Percentiles rank a stretch among this genome's conserved stretches.
phyloP scores from a whole-genome alignment of 345 rosid species.

The Populus simonii region DNA sequence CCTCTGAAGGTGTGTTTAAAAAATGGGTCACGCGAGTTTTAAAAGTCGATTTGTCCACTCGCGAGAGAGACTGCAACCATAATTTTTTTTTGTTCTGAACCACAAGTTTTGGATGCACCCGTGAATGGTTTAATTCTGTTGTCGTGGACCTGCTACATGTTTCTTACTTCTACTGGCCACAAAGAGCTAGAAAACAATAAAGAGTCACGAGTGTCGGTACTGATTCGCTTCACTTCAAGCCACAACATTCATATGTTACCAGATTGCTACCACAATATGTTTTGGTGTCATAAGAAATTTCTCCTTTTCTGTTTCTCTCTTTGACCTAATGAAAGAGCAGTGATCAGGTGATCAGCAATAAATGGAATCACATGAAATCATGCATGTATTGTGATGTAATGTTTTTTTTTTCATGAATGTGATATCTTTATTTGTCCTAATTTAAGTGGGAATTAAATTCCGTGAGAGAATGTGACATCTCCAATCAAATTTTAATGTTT shows the following conservation, averaged over 20 bases:
- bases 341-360: not conserved
- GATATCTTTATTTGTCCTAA: not conserved
- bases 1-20: not conserved
- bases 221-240: slow-evolving; percentile 13
- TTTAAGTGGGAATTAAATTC: not conserved
- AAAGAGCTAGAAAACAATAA: slow-evolving; percentile 57
- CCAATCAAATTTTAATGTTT: too few species aligned
- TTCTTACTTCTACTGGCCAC: slow-evolving; percentile 39
- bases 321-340: not conserved
- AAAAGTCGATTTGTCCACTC: not conserved
- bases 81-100: not conserved
- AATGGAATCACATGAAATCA: not conserved
- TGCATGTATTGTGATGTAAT: not conserved
- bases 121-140: slow-evolving; percentile 49
- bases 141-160: slow-evolving; percentile 30
- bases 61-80: not conserved
- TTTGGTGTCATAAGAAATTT: not conserved
- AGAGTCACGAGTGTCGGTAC: slow-evolving; percentile 63
- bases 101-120: slow-evolving; percentile 22
- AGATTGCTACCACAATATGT: not conserved
- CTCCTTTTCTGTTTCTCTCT: too few species aligned
- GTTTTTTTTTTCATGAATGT: not conserved
- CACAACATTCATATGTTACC: slow-evolving; percentile 14
- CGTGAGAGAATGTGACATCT: not conserved
- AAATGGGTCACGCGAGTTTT: not conserved